A percentile compares a stretch with the other conserved stretches of the same genome.
These are phyloP conservation scores for Aspergillus transmontanensis DNA, from an alignment of 2,329 filamentous ascomycete genomes.

Conservation along the genomic window DNA sequence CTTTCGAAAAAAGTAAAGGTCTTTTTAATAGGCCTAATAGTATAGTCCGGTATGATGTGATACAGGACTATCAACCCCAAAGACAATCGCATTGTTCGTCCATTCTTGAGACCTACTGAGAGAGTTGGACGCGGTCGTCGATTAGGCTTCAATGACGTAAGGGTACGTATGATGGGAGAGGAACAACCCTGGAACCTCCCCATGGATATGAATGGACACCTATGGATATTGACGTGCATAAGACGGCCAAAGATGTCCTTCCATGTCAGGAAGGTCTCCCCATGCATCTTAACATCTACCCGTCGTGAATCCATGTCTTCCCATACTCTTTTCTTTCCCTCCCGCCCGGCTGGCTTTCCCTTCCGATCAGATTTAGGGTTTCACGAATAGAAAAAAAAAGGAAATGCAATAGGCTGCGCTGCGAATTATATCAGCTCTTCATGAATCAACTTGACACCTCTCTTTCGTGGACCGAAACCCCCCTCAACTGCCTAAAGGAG, in stretches of 20 bases:
- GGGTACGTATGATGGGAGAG: neutral
- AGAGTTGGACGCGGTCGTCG: neutral
- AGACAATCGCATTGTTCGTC: conserved; percentile 2
- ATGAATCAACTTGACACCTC: neutral
- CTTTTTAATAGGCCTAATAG: neutral
- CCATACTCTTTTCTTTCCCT: neutral
- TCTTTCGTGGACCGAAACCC: neutral
- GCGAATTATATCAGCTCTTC: neutral
- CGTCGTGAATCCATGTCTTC: neutral
- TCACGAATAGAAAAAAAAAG: neutral
- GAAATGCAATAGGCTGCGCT: conserved; percentile 5
- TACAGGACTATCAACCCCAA: neutral
- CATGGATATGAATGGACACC: conserved; percentile 2
- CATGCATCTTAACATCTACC: neutral
- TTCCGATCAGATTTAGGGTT: conserved; percentile 1
- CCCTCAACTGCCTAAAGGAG: neutral
- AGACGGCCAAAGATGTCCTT: neutral
- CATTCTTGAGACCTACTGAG: neutral
- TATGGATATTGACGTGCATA: conserved; percentile 2
- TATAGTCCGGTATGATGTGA: neutral
- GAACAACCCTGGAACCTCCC: neutral
- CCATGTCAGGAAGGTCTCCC: conserved; percentile 3
- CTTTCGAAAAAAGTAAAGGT: too few relatives aligned
- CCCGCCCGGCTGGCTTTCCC: neutral
- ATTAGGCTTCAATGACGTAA: conserved; percentile 11